Base-by-base conservation (phyloP, 345 rosid species). In the Limnanthes douglasii region DNA sequence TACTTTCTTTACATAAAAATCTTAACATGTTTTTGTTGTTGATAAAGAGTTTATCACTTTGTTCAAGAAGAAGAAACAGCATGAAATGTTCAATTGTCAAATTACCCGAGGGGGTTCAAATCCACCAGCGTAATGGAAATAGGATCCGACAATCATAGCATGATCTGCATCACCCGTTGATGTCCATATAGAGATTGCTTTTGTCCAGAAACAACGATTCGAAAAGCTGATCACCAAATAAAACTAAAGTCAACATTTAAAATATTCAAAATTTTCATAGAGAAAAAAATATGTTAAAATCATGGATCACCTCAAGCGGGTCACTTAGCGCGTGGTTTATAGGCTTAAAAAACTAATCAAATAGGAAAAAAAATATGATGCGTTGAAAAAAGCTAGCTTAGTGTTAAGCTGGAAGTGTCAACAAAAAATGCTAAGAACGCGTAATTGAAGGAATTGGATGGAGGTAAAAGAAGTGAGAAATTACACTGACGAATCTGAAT, bases 141-240 rank as follows among this genome's bases (percentile, higher is more conserved):
- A 76, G 8, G 93, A 70, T 13, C 93, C 93, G 0, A 83, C 93
- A 46, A 88, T 88, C 67, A 83, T 9, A 21, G 54, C 77, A 40
- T 83, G 97, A 44, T 88, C 90, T 16, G 86, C 59, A 13, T 83
- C 97, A 1, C 95, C 73, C 0, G 77, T 83, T n/a, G 97, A 83
- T 34, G 95, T 83, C 93, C 95, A 74, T 67, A 79, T 64, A 1
- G 93, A 79, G 55, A 88, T 76, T 41, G 95, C 97, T 69, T 88
- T 83, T 5, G 95, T 75, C 60, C 70, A 79, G 57, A 79, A 79
- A 65, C 90, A 79, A 37, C 84, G 90, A 41, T 83, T 79, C 1
- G 95, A 83, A 49, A 79, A 88, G 68, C 97, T 83, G 67, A 7
- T 36, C 13, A 1, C 31, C 15, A 61, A 38, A 35, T 21, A 15